Evolutionary conservation across 352 stramenopile genomes (phyloP).

Genomic region (Phytopythium kandeliae): DNA sequence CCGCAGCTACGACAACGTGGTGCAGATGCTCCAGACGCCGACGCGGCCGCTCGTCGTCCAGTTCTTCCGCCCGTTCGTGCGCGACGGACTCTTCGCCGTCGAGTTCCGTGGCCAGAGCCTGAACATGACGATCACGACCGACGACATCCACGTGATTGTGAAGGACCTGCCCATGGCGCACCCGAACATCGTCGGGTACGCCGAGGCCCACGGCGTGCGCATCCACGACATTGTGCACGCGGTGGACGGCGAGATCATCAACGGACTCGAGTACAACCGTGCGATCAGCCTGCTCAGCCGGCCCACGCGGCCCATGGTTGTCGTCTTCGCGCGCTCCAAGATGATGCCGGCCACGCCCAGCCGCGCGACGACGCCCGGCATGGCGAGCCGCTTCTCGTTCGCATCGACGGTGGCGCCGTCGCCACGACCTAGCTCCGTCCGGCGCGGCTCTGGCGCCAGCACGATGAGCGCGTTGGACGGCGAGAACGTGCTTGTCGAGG

Average conservation of each 20-base stretch:
- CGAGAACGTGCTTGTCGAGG: constrained; percentile 63
- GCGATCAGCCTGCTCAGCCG: constrained; percentile 74
- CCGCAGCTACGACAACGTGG: constrained; percentile 73
- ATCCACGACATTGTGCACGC: constrained; percentile 77
- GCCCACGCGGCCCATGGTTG: constrained; percentile 58
- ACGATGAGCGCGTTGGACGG: constrained; percentile 43
- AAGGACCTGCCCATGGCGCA: constrained; percentile 79
- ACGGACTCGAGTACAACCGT: constrained; percentile 76
- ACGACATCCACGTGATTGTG: constrained; percentile 83
- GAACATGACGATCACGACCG: constrained; percentile 85
- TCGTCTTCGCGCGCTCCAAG: constrained; percentile 75
- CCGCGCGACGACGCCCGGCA: constrained; percentile 31
- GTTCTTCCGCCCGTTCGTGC: constrained; percentile 74
- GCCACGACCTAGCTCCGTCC: constrained; percentile 30
- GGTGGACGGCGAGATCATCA: constrained; percentile 72
- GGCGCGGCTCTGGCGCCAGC: constrained; percentile 38
- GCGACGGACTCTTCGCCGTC: constrained; percentile 77
- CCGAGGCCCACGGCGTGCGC: constrained; percentile 75
- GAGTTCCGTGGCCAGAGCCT: constrained; percentile 74
- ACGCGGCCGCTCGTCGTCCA: constrained; percentile 68
- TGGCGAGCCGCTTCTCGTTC: constrained; percentile 69
- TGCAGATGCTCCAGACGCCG: constrained; percentile 85
- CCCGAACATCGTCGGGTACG: constrained; percentile 80
- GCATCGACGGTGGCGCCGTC: constrained; percentile 63
- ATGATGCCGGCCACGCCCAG: constrained; percentile 43